A percentile compares a stretch with the other conserved stretches of the same genome.
Conservation (phyloP, 2,329 filamentous ascomycete species). For the Dendryphion nanum region DNA sequence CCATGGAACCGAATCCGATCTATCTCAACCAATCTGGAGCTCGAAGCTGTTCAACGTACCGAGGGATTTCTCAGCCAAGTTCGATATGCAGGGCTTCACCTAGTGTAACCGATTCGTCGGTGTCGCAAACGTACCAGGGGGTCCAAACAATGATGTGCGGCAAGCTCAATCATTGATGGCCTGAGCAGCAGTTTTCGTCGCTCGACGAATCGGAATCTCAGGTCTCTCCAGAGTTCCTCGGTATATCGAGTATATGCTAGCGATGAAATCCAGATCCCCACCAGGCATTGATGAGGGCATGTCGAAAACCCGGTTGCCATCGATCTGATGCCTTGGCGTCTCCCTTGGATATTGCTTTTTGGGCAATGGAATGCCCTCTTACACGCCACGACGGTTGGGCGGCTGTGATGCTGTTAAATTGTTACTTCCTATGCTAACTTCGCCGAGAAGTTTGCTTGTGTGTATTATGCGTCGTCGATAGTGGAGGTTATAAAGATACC, state of each 20-base stretch:
- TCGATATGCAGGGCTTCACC: no score
- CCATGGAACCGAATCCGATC: no score
- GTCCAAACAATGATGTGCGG: slow-evolving; percentile 1
- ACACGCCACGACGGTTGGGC: slow-evolving; percentile 1
- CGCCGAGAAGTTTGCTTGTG: not conserved
- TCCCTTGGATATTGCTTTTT: not conserved
- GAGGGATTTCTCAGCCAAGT: no score
- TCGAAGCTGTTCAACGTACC: no score
- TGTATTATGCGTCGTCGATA: no score
- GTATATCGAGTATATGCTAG: slow-evolving; percentile 1
- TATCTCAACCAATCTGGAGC: no score
- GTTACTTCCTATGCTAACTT: not conserved
- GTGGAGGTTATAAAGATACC: slow-evolving; percentile 3
- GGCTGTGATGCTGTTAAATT: not conserved
- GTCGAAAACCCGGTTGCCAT: not conserved
- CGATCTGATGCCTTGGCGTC: slow-evolving; percentile 1
- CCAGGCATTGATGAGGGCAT: not conserved
- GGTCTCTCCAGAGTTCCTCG: slow-evolving; percentile 5
- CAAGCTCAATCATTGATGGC: not conserved
- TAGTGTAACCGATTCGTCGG: no score
- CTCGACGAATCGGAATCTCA: slow-evolving; percentile 5
- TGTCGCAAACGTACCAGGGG: slow-evolving; percentile 8
- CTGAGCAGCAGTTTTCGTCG: not conserved
- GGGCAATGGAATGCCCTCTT: not conserved
- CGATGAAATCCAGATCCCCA: not conserved